Conservation (phyloP, 73 alveolate genomes). For the Paramecium tetraurelia region DNA sequence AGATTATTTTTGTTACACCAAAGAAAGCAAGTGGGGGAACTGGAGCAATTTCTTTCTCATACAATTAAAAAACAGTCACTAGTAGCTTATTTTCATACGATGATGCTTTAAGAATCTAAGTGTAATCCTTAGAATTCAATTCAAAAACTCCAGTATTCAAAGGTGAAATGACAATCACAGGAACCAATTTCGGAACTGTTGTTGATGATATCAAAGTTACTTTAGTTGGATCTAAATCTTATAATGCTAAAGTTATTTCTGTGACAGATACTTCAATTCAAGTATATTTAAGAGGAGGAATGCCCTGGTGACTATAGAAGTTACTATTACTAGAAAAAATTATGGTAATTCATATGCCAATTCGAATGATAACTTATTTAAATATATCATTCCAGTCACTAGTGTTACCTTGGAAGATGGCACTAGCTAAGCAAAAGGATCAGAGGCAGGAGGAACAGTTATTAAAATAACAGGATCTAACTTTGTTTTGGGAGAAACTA, state of each 20-base stretch:
- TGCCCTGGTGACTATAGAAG: conserved; percentile 11
- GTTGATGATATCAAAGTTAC: not conserved
- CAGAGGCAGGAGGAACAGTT: conserved; percentile 41
- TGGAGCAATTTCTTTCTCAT: not conserved
- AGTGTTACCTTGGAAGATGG: not conserved
- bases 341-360: not conserved
- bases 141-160: not conserved
- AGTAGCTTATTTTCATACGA: not conserved
- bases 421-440: not conserved
- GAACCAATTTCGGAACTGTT: conserved; percentile 4
- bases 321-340: not conserved
- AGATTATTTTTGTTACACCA: not conserved
- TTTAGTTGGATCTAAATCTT: not conserved
- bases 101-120: not conserved
- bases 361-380: not conserved
- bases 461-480: conserved; percentile 38
- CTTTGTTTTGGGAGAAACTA: not conserved
- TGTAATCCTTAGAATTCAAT: not conserved
- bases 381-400: not conserved
- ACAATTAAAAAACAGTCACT: not conserved
- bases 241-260: not conserved
- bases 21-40: not conserved
- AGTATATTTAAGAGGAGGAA: conserved; percentile 38
- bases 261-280: not conserved
- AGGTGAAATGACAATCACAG: conserved; percentile 18